Percentiles rank a stretch among this genome's conserved stretches.
Evolutionary conservation across 2,329 filamentous ascomycete genomes (phyloP).

Genomic region (Kalaharituber pfeilii): DNA sequence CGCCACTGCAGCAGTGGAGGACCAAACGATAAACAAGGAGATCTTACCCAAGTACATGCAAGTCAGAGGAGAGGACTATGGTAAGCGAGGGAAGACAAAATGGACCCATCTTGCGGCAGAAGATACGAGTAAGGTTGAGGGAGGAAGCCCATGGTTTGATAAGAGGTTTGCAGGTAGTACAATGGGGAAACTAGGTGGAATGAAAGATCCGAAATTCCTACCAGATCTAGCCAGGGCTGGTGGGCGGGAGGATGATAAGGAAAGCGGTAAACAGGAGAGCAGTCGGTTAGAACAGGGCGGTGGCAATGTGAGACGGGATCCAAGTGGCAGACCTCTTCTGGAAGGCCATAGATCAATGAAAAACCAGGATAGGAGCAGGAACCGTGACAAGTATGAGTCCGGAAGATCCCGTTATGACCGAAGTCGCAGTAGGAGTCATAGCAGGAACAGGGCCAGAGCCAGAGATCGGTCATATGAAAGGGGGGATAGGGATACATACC

Average conservation of each 20-base stretch:
- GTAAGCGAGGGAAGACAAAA: constrained; percentile 76
- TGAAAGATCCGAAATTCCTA: constrained; percentile 45
- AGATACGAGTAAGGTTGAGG: constrained; percentile 72
- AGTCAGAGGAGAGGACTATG: constrained; percentile 77
- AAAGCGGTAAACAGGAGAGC: constrained; percentile 47
- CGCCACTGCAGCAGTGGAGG: constrained; percentile 66
- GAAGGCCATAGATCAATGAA: constrained; percentile 9
- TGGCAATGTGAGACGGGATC: constrained; percentile 29
- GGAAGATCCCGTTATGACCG: constrained; percentile 20
- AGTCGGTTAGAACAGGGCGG: constrained; percentile 26
- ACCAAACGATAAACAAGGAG: constrained; percentile 68
- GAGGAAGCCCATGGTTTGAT: constrained; percentile 19
- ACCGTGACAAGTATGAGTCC: constrained; percentile 8
- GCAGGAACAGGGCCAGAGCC: constrained; percentile 21
- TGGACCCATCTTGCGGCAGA: constrained; percentile 78
- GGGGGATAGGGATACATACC: background rate
- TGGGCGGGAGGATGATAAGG: constrained; percentile 27
- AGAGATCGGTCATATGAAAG: constrained; percentile 15
- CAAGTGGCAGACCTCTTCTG: constrained; percentile 23
- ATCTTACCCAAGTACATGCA: constrained; percentile 81
- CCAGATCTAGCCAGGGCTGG: constrained; percentile 33
- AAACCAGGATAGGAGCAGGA: constrained; percentile 2
- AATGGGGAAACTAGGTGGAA: constrained; percentile 22
- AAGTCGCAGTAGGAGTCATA: constrained; percentile 20
- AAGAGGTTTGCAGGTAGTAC: constrained; percentile 38